Evolutionary conservation across 352 stramenopile species (phyloP).

Genomic region (Phytophthora pini): DNA sequence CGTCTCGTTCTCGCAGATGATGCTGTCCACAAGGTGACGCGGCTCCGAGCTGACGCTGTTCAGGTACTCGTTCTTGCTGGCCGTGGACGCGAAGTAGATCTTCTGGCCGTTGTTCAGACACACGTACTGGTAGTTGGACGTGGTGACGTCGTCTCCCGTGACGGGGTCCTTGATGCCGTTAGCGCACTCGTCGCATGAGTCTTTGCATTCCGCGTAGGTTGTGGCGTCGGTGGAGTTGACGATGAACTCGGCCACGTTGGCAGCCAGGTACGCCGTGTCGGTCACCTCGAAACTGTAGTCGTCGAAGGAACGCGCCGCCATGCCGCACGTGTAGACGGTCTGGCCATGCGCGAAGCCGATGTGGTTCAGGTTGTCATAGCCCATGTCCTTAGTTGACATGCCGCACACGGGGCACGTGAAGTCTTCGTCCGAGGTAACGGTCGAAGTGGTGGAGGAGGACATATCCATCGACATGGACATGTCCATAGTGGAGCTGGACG

Average conservation of each 20-base stretch:
- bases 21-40: slow-evolving; percentile 60
- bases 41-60: slow-evolving; percentile 60
- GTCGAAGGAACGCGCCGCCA: slow-evolving; percentile 59
- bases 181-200: slow-evolving; percentile 56
- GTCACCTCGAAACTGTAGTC: slow-evolving; percentile 66
- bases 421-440: slow-evolving; percentile 22
- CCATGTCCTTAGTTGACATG: slow-evolving; percentile 63
- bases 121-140: slow-evolving; percentile 72
- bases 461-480: slow-evolving; percentile 23
- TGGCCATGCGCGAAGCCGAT: slow-evolving; percentile 68
- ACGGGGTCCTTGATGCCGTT: slow-evolving; percentile 69
- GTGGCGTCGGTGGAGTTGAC: slow-evolving; percentile 44
- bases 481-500: slow-evolving; percentile 15
- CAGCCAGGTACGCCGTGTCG: slow-evolving; percentile 71
- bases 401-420: slow-evolving; percentile 77
- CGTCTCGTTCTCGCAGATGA: slow-evolving; percentile 59
- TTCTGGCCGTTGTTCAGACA: slow-evolving; percentile 83
- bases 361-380: slow-evolving; percentile 71
- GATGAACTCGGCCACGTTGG: slow-evolving; percentile 66
- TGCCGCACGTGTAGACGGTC: slow-evolving; percentile 78
- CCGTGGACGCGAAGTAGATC: slow-evolving; percentile 80
- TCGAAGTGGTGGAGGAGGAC: slow-evolving; percentile 11
- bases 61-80: slow-evolving; percentile 67
- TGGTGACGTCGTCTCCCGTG: slow-evolving; percentile 58
- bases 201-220: slow-evolving; percentile 39